Base-by-base conservation (phyloP, 148 eudicot species). In the Cornus controversa region DNA sequence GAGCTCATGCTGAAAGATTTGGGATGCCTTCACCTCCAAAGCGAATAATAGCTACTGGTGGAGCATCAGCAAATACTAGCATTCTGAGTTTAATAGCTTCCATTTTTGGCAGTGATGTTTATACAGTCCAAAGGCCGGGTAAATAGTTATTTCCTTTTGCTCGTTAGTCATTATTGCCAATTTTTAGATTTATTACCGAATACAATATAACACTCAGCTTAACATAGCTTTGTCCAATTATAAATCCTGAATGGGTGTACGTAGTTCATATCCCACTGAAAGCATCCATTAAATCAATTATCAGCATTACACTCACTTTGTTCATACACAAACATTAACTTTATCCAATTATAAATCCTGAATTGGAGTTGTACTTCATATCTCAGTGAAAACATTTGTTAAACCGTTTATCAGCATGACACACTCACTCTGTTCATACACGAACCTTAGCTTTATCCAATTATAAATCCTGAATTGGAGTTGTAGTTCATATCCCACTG, bases 21-120 rank as follows among this genome's bases (percentile, higher is more conserved):
- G 98, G 98, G 37, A 93, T 95, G 97, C 97, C 97, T 67, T 91
- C 91, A 79, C 97, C 98, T 69, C 97, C 97, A 1, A 93, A 85
- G 68, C 87, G 99, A 73, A 88, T 95, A 73, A 95, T 95, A 74
- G 99, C 97, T 25, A 95, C 99, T 23, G 96, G 99, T 58, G 99
- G 99, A 74, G 99, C 97, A 79, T 95, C 99, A 20, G 90, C 94
- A 73, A 95, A 93, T 80, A 84, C 87, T 74, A 72, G 80, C 84
- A 91, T 96, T 86, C 88, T 96, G 36, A 86, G 77, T 63, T 64
- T 80, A 20, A 57, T 93, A 65, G 94, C 98, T 77, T 85, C 97
- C 75, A 89, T 93, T 71, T 96, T 96, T 74, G 99, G 98, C 71
- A 91, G 98, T 75, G 83, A 93, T 82, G 90, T 96, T 34, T 88